Evolutionary conservation across 306 rosid genomes (phyloP).

Genomic region (Casuarina glauca): DNA sequence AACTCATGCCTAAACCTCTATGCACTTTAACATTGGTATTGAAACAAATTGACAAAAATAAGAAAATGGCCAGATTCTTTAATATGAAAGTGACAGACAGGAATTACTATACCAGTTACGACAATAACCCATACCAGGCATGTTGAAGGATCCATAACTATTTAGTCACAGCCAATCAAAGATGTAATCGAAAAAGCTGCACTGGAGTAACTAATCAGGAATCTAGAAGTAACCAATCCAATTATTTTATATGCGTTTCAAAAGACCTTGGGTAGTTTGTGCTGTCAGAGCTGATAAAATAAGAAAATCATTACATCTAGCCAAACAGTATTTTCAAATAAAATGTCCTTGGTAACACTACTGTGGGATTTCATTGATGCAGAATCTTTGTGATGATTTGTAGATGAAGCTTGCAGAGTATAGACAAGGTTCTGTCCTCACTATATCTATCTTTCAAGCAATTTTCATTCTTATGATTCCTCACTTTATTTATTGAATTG

Average conservation of each 20-base stretch:
- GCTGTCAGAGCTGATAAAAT: neutral
- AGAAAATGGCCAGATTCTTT: neutral
- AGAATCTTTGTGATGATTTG: neutral
- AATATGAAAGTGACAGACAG: neutral
- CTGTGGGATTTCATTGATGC: neutral
- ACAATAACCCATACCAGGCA: too few relatives aligned
- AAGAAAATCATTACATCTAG: neutral
- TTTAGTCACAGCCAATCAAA: too few relatives aligned
- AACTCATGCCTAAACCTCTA: neutral
- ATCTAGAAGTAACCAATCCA: too few relatives aligned
- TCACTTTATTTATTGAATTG: neutral
- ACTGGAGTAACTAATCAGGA: too few relatives aligned
- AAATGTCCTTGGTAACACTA: neutral
- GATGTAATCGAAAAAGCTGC: too few relatives aligned
- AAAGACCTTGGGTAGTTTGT: neutral
- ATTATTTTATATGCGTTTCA: too few relatives aligned
- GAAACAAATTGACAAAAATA: neutral
- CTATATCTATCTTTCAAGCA: neutral
- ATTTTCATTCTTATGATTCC: neutral
- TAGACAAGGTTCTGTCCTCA: neutral
- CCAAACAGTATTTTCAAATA: too few relatives aligned
- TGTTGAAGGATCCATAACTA: too few relatives aligned
- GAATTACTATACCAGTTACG: neutral
- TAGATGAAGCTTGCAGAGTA: neutral
- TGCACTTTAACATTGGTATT: neutral